Evolutionary conservation across 202 grass and related monocot genomes (phyloP).

Genomic region (Panicum hallii): DNA sequence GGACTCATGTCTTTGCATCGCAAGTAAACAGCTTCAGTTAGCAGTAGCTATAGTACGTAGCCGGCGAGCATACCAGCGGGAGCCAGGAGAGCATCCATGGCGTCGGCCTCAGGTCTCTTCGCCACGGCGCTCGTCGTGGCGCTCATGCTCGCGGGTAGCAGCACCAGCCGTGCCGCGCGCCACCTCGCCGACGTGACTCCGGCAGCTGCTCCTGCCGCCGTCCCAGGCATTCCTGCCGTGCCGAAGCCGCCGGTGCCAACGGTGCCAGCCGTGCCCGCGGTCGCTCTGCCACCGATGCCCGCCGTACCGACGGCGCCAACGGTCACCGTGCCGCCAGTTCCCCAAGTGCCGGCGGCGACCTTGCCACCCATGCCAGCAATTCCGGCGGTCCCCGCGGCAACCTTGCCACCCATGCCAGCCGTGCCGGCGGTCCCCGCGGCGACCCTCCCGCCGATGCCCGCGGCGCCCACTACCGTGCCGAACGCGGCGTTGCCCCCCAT

Average conservation of each 20-base stretch:
- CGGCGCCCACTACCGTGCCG: not conserved
- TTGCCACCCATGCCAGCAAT: not conserved
- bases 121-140: conserved; percentile 27
- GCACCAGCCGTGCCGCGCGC: conserved; percentile 28
- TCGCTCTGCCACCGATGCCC: too few relatives aligned
- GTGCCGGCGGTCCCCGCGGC: not conserved
- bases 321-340: too few relatives aligned
- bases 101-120: not conserved
- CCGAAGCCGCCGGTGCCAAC: conserved; percentile 15
- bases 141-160: conserved; percentile 23
- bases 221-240: not conserved
- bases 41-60: not conserved
- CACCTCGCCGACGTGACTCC: conserved; percentile 45
- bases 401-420: not conserved
- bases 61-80: not conserved
- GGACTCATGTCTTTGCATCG: not conserved
- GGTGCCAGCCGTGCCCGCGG: not conserved
- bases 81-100: conserved; percentile 20
- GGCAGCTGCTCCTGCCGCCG: not conserved
- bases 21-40: not conserved
- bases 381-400: not conserved
- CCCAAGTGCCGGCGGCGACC: too few relatives aligned
- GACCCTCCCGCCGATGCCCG: not conserved
- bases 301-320: too few relatives aligned
- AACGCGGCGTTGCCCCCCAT: conserved; percentile 15